A percentile compares a stretch with the other conserved stretches of the same genome.
Evolutionary conservation across 2,329 filamentous ascomycete species (phyloP).

Genomic region (Fusarium falciforme): DNA sequence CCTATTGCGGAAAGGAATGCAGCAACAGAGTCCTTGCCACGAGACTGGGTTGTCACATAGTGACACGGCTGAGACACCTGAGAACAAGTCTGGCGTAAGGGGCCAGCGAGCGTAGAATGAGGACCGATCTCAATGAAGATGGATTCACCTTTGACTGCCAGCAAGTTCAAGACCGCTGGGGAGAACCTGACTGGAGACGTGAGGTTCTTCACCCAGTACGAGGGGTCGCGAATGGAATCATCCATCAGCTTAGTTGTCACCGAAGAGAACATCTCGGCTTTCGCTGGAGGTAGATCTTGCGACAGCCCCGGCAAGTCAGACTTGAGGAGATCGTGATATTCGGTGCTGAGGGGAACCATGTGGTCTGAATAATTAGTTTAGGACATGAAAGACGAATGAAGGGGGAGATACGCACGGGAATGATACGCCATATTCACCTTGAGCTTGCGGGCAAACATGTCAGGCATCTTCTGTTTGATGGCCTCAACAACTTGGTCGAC

Average conservation of each 20-base stretch:
- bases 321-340: background rate
- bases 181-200: conserved; percentile 54
- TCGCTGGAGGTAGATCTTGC: background rate
- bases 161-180: conserved; percentile 14
- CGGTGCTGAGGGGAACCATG: background rate
- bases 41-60: background rate
- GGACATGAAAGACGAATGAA: background rate
- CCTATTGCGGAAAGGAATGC: background rate
- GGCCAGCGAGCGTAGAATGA: conserved; percentile 35
- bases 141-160: background rate
- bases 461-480: background rate
- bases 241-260: conserved; percentile 52
- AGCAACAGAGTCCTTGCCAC: background rate
- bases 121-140: conserved; percentile 43
- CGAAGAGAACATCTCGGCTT: conserved; percentile 49
- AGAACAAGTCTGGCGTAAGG: conserved; percentile 31
- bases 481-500: background rate
- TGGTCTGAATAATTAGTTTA: conserved; percentile 44
- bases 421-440: conserved; percentile 19
- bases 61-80: background rate
- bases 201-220: conserved; percentile 55
- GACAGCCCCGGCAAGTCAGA: background rate
- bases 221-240: conserved; percentile 48
- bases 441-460: conserved; percentile 1
- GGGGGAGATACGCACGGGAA: background rate